Base-by-base conservation (phyloP, 2,329 filamentous ascomycete genomes). In the Aplosporella prunicola region DNA sequence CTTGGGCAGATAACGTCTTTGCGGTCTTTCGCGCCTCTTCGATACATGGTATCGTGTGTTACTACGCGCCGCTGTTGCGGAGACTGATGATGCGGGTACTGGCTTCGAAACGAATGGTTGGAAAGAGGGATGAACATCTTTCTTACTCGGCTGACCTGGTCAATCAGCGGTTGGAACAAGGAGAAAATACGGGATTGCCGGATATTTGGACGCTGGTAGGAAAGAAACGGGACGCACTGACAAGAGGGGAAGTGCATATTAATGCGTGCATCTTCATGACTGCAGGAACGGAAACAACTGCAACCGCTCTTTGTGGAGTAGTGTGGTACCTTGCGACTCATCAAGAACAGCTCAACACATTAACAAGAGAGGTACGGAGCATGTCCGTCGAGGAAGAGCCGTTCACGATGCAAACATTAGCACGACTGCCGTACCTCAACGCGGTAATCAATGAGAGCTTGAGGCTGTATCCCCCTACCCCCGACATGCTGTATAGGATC, bases 401-500 rank as follows among this genome's bases (percentile, higher is more conserved):
- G 2, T 16, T 38, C 3, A 9, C 13, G 9, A 20, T 38, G 14
- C 13, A 25, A 3, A 25, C 11, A 9, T 11, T 25, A 20, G 14
- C 15, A 8, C 1, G 9, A 3, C 11, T 31, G 35, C 27, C 27
- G 10, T 38, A 26, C 25, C 15, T 38, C 2, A 30, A 31, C 2
- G 35, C 27, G 1, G 58, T 57, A 20, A 47, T 67, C 8, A 58
- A 63, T 13, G 64, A 68, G 43, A 58, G 52, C 1, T 46, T 69
- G 5, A 49, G 67, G 3, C 51, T 64, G 8, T 64, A 63, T 45
- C 65, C 66, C 2, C 63, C 65, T 0, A 53, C 66, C 2, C 51
- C 63, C 2, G 43, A 47, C 8, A 55, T 57, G 3, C 41, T 60
- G 9, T 49, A 54, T 5, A 51, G 62, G 6, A 8, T 25, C 1